Base-by-base conservation (phyloP, 1,284 basidiomycete genomes). In the Ustilago curta region DNA sequence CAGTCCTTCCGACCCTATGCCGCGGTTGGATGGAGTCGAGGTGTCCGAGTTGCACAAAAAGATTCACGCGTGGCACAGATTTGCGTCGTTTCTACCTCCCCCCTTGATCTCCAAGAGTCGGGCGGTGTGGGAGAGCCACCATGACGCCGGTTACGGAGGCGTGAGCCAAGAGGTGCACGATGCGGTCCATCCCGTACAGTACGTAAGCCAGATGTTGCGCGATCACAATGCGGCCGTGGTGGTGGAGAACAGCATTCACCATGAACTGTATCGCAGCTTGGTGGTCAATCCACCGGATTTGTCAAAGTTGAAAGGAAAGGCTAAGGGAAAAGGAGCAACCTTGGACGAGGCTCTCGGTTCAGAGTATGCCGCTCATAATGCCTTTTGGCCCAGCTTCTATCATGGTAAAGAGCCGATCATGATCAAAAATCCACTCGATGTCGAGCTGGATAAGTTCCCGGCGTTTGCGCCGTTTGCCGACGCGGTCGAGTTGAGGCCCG, bases 161-260 rank as follows among this genome's bases (percentile, higher is more conserved):
- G 9, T 61, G n/a, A 8, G 35, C 40, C 1, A 16, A 19, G 27
- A 8, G 0, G 19, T 52, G 6, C 64, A 59, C 16, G 37, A 54
- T 19, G 37, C 43, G 2, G 35, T 72, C 6, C 70, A 72, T 40
- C 70, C 70, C 0, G 53, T 72, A 12, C 63, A 72, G 18, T 72
- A 72, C 40, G 1, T 57, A 14, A 21, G 21, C 14, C 39, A 59
- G 14, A 48, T 72, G 47, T 4, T 72, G 19, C 39, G 39, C 2
- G 57, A 67, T 12, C 18, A 19, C 19, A 39, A 60, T 23, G 55
- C 25, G 3, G 60, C 57, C 0, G 45, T 59, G 2, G 27, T 49
- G 1, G 11, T 72, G 3, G 70, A 72, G 49, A 72, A 72, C 35
- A 9, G 51, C 3, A 37, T 66, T 7, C 52, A 60, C 21, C 44